Percentiles rank a stretch among this genome's conserved stretches.
Conservation (phyloP, 495 filamentous ascomycete genomes). For the Melanomma pulvis-pyrius region DNA sequence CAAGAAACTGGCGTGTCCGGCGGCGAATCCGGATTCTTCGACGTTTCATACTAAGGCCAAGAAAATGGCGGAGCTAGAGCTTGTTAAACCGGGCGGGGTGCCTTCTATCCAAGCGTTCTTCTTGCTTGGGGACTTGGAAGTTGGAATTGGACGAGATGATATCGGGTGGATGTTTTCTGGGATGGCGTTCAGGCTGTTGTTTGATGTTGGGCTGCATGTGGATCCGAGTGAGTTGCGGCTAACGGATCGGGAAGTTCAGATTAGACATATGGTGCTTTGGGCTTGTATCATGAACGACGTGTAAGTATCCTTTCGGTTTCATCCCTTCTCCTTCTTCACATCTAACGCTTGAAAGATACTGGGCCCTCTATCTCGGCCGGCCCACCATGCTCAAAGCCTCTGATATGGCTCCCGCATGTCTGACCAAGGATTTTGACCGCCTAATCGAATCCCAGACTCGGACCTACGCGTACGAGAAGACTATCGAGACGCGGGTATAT, state of each 20-base stretch:
- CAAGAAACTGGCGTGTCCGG: conserved; percentile 17
- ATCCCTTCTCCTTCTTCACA: neutral
- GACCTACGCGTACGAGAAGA: conserved; percentile 27
- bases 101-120: conserved; percentile 25
- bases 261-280: conserved; percentile 28
- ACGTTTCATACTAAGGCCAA: conserved; percentile 25
- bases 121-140: conserved; percentile 24
- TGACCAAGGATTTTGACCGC: conserved; percentile 27
- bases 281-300: conserved; percentile 30
- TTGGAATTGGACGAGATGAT: conserved; percentile 22
- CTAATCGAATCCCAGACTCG: conserved; percentile 20
- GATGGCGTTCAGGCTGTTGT: conserved; percentile 25
- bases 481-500: conserved; percentile 18
- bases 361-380: conserved; percentile 22
- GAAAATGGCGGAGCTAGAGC: conserved; percentile 22
- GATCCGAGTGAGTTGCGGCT: conserved; percentile 16
- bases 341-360: conserved; percentile 5
- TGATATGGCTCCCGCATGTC: conserved; percentile 23
- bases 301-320: conserved; percentile 3
- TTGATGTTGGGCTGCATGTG: conserved; percentile 28
- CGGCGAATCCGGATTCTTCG: conserved; percentile 2
- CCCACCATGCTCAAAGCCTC: conserved; percentile 21
- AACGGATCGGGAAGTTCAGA: conserved; percentile 25
- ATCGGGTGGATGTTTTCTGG: conserved; percentile 29
- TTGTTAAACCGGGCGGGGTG: conserved; percentile 20